These are phyloP conservation scores for Aspergillus homomorphus DNA, from an alignment of 495 filamentous ascomycete species.

Conservation along the genomic window DNA sequence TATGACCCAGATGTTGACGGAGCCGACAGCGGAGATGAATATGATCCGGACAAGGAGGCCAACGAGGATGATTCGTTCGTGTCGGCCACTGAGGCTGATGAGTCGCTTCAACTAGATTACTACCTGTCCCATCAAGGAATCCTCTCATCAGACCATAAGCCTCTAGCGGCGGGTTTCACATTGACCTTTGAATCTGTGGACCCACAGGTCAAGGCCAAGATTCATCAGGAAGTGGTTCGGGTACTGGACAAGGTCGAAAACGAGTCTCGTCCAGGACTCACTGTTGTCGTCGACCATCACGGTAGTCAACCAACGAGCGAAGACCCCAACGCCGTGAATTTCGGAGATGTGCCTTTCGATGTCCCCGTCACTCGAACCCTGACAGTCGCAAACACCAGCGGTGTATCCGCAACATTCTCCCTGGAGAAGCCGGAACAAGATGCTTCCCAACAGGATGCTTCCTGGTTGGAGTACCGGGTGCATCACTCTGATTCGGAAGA, in stretches of 20 bases:
- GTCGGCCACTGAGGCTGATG: conserved; percentile 19
- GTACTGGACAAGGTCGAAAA: conserved; percentile 92
- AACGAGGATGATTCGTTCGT: conserved; percentile 18
- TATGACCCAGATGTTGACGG: conserved; percentile 82
- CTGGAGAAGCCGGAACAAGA: conserved; percentile 64
- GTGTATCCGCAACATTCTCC: conserved; percentile 67
- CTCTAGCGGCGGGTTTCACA: conserved; percentile 73
- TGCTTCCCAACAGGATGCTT: conserved; percentile 42
- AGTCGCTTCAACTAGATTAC: conserved; percentile 62
- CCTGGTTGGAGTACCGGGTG: conserved; percentile 69
- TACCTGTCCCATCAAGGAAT: conserved; percentile 89
- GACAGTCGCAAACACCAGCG: conserved; percentile 88
- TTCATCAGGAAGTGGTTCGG: conserved; percentile 83
- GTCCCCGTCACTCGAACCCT: conserved; percentile 59
- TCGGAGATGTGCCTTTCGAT: conserved; percentile 70
- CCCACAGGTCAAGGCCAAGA: conserved; percentile 71
- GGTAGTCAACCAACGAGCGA: conserved; percentile 25
- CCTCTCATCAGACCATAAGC: conserved; percentile 94
- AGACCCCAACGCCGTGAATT: conserved; percentile 62
- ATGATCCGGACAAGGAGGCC: conserved; percentile 41
- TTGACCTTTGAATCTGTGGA: conserved; percentile 82
- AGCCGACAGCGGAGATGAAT: conserved; percentile 57
- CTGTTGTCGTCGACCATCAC: conserved; percentile 72
- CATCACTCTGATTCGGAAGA: conserved; percentile 33
- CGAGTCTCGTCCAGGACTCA: conserved; percentile 79